Evolutionary conservation across 495 filamentous ascomycete species (phyloP), one percentile per base, ranked within the genome.

Genomic region (Podospora tetraspora): DNA sequence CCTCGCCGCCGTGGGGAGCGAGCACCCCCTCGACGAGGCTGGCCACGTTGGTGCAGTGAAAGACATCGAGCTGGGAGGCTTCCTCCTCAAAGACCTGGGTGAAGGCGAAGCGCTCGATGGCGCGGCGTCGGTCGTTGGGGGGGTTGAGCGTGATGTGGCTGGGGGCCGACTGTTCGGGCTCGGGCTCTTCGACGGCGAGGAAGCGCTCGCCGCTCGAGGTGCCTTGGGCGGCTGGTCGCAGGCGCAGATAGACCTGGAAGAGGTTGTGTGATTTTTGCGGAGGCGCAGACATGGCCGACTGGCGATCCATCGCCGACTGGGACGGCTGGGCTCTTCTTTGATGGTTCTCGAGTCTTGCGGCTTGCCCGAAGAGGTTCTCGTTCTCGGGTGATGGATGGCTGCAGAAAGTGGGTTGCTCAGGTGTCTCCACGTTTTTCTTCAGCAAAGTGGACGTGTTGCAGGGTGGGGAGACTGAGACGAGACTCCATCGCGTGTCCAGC

Each of bases 71-170:
- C 72, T 99, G 95, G 16, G 84, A 86, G 1, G 91, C 87, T 72
- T 89, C 82, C 72, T 97, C 93, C 70, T 96, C 91, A 72, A 97
- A 98, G 19, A 99, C 92, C 70, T 86, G 88, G 6, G 96, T 99
- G 76, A 99, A 99, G 0, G 90, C 92, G 71, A 98, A 99, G 73
- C 89, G 92, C 80, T 99, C 95, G 34, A 97, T 85, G 5, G 92
- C 93, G 21, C 93, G 89, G 68, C 93, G 90, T 63, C 95, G 82
- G 78, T 93, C 91, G 59, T 85, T 89, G 0, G 93, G 93, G 1
- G 94, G 93, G 71, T 92, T 92, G 11, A 97, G 82, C 0, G 91
- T 97, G 72, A 97, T 93, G 74, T 97, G 92, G 9, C 90, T 93
- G 2, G 92, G 87, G 19, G 81, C 76, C 13, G 77, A 67, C 52